Conservation (phyloP, 371 early-diverging fungal genomes). For the Saksenaea oblongispora region DNA sequence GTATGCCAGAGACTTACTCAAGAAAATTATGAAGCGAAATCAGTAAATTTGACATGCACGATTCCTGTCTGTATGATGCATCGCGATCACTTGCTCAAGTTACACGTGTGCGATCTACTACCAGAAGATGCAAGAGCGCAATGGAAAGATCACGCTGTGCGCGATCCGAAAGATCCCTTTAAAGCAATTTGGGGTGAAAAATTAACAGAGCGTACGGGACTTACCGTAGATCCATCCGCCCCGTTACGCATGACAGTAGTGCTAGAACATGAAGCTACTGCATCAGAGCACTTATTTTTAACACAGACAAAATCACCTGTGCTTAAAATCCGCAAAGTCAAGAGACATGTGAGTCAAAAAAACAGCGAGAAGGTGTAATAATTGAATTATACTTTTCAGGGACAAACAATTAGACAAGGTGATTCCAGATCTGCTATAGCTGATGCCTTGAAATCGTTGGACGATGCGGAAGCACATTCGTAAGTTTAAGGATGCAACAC, state of each 20-base stretch:
- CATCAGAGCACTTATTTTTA: conserved; percentile 66
- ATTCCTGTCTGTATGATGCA: conserved; percentile 53
- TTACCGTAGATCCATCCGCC: conserved; percentile 21
- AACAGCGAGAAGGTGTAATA: background rate
- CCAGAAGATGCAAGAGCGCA: conserved; percentile 1
- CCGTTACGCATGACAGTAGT: conserved; percentile 61
- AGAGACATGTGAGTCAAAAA: conserved; percentile 48
- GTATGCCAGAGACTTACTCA: conserved; percentile 27
- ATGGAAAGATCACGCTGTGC: conserved; percentile 12
- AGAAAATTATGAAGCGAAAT: conserved; percentile 38
- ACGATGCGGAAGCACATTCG: conserved; percentile 53
- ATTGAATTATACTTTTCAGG: conserved; percentile 16
- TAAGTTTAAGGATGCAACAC: conserved; percentile 31
- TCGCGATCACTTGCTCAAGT: conserved; percentile 48
- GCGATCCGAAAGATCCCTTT: conserved; percentile 56
- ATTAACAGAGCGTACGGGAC: conserved; percentile 25
- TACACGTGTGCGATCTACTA: conserved; percentile 33
- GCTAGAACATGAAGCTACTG: conserved; percentile 59
- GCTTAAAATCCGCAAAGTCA: conserved; percentile 55
- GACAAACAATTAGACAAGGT: conserved; percentile 47
- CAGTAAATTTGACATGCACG: conserved; percentile 49
- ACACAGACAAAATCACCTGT: conserved; percentile 59
- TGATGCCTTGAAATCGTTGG: conserved; percentile 54
- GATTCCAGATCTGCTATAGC: conserved; percentile 57
- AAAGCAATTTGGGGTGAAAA: conserved; percentile 41